These are phyloP conservation scores for Candida suzukii DNA, from an alignment of 805 yeast genomes.

Conservation along the genomic window DNA sequence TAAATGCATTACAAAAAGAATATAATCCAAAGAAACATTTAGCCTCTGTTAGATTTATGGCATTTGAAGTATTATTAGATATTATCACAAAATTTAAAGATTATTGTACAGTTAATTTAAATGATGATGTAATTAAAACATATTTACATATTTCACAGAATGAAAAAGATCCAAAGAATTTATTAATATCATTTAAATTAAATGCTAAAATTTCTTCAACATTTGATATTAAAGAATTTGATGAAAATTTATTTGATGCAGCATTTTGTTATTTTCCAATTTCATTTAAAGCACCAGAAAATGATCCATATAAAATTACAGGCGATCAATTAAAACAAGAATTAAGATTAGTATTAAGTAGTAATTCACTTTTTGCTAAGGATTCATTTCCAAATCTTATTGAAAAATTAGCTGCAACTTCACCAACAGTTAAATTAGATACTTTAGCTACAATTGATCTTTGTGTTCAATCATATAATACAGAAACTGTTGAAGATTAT, in stretches of 20 bases:
- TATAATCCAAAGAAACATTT: constrained; percentile 53
- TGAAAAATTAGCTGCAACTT: constrained; percentile 73
- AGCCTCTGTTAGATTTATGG: constrained; percentile 54
- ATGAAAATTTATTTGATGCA: constrained; percentile 76
- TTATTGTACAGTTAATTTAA: constrained; percentile 15
- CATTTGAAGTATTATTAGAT: constrained; percentile 43
- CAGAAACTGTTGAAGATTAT: constrained; percentile 40
- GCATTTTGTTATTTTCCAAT: constrained; percentile 95
- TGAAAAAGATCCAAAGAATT: constrained; percentile 91
- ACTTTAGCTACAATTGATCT: constrained; percentile 53
- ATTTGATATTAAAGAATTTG: constrained; percentile 33
- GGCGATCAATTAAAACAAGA: constrained; percentile 60
- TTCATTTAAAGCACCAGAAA: constrained; percentile 85
- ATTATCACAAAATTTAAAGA: constrained; percentile 24
- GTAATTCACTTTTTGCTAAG: constrained; percentile 55
- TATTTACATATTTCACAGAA: constrained; percentile 70
- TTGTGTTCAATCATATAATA: constrained; percentile 48
- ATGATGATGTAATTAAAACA: constrained; percentile 41
- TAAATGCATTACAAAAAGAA: constrained; percentile 27
- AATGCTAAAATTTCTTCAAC: constrained; percentile 37
- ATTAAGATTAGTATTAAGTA: constrained; percentile 55
- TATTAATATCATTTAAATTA: constrained; percentile 60
- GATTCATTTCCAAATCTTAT: constrained; percentile 73
- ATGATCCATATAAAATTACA: constrained; percentile 81
- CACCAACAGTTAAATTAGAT: constrained; percentile 67